Conservation (phyloP, 305 asterid species). For the Rubia tinctorum region DNA sequence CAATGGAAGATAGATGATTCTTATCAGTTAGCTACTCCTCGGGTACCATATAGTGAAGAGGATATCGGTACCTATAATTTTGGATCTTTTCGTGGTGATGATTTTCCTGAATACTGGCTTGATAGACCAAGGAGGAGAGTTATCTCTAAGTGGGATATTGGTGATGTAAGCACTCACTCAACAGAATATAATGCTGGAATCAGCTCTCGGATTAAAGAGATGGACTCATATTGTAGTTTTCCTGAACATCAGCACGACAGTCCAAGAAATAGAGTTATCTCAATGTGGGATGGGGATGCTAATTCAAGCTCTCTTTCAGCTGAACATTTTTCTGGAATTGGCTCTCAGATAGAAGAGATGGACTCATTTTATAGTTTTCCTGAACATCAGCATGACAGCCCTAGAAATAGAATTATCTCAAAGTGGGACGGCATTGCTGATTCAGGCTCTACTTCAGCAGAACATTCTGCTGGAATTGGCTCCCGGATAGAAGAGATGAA, state of each 20-base stretch:
- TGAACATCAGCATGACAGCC: no score
- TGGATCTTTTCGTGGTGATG: slow-evolving; percentile 25
- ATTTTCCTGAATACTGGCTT: slow-evolving; percentile 25
- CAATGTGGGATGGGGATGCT: slow-evolving; percentile 2
- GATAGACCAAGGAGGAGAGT: slow-evolving; percentile 32
- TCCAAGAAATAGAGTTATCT: neutral
- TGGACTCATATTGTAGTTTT: slow-evolving; percentile 24
- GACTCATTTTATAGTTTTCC: slow-evolving; percentile 23
- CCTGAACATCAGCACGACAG: neutral
- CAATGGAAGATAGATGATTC: slow-evolving; percentile 29
- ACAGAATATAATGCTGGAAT: slow-evolving; percentile 24
- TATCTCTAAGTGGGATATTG: slow-evolving; percentile 23
- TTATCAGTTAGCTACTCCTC: slow-evolving; percentile 26
- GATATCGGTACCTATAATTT: slow-evolving; percentile 23
- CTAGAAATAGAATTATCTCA: no score
- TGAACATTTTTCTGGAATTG: slow-evolving; percentile 23
- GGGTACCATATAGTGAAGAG: slow-evolving; percentile 33
- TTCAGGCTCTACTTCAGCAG: slow-evolving; percentile 17
- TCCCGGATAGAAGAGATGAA: slow-evolving; percentile 24
- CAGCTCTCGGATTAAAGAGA: slow-evolving; percentile 25
- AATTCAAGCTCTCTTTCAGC: slow-evolving; percentile 15
- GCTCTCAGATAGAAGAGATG: slow-evolving; percentile 25
- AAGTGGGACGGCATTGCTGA: slow-evolving; percentile 6
- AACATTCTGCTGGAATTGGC: slow-evolving; percentile 23
- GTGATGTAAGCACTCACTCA: slow-evolving; percentile 13